Evolutionary conservation across 2,329 filamentous ascomycete genomes (phyloP).

Genomic region (Fusarium clavum): DNA sequence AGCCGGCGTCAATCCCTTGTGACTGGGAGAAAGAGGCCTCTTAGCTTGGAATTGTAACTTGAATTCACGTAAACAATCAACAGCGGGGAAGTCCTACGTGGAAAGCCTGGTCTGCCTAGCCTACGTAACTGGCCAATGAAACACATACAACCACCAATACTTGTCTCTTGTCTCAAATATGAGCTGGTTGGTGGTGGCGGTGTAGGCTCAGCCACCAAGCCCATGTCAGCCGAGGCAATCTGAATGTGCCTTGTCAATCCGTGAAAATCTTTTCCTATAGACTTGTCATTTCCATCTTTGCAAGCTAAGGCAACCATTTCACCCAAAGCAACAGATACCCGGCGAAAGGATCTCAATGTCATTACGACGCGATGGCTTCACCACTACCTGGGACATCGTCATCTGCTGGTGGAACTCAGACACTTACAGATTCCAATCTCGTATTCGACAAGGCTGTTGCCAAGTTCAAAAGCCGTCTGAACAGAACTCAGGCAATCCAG

Average conservation of each 20-base stretch:
- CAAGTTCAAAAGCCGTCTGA: neutral
- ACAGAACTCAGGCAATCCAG: neutral
- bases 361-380: neutral
- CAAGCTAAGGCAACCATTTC: no score
- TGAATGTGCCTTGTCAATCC: neutral
- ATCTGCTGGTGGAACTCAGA: neutral
- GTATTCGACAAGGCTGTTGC: neutral
- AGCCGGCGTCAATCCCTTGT: neutral
- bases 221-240: no score
- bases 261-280: neutral
- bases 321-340: neutral
- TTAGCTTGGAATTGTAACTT: no score
- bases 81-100: neutral
- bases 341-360: fast-evolving
- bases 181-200: neutral
- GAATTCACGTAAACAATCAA: neutral
- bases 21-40: neutral
- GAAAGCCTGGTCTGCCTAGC: neutral
- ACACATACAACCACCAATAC: neutral
- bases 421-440: fast-evolving
- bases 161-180: neutral
- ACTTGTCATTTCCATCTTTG: neutral
- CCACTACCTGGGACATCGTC: neutral
- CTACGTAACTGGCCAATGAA: neutral
- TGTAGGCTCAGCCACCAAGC: neutral